phyloP scores from a whole-genome alignment of 2,329 filamentous ascomycete species.

The Diaporthe humulicola region DNA sequence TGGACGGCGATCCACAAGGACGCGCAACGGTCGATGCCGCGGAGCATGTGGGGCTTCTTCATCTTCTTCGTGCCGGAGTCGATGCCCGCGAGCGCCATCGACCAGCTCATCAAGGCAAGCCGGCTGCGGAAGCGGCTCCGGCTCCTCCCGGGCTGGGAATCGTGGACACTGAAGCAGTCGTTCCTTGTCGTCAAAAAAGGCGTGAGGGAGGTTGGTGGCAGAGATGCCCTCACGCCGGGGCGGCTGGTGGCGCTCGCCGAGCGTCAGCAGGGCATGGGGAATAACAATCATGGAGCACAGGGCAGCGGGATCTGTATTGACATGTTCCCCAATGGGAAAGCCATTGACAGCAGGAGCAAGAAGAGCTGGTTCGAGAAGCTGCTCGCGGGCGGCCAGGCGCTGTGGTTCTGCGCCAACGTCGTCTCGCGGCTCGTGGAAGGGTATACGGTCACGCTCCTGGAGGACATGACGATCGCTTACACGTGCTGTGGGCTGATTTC shows the following conservation, averaged over 20 bases:
- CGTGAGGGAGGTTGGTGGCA: background rate
- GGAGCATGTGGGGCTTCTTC: background rate
- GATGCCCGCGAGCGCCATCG: slow-evolving; percentile 3
- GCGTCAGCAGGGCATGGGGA: background rate
- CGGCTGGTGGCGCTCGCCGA: background rate
- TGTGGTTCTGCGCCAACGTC: slow-evolving; percentile 23
- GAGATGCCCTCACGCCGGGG: background rate
- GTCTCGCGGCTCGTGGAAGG: background rate
- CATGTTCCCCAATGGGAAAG: background rate
- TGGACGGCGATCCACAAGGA: background rate
- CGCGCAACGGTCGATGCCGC: background rate
- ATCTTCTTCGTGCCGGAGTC: background rate
- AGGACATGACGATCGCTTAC: slow-evolving; percentile 4
- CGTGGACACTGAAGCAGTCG: slow-evolving; percentile 8
- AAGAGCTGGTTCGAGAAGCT: slow-evolving; percentile 15
- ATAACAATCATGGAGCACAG: background rate
- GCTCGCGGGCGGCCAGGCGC: background rate
- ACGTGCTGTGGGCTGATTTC: background rate
- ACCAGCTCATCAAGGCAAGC: background rate
- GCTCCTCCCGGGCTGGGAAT: background rate
- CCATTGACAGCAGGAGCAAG: background rate
- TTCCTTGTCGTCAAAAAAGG: slow-evolving; percentile 3
- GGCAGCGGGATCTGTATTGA: background rate
- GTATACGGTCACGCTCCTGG: background rate
- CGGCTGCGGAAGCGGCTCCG: background rate